These are phyloP conservation scores for Arthrobotrys sphaeroides DNA, from an alignment of 2,329 filamentous ascomycete species.

Conservation along the genomic window DNA sequence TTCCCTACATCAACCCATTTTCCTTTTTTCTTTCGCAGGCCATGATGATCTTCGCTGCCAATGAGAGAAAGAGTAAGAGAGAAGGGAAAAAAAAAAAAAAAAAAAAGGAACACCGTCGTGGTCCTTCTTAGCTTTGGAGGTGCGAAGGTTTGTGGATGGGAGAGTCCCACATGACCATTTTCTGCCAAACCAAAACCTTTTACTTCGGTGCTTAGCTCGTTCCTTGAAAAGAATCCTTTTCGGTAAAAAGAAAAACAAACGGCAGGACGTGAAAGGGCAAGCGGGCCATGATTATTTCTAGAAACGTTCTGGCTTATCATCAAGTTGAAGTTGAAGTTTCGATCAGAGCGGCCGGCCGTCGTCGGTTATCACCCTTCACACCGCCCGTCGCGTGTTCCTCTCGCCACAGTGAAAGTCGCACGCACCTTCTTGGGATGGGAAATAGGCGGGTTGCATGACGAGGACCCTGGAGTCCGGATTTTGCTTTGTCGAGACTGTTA, in stretches of 20 bases:
- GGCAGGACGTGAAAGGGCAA: conserved; percentile 1
- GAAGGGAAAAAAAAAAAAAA: no score
- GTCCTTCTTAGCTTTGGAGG: no score
- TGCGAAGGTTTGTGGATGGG: conserved; percentile 8
- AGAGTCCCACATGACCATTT: conserved; percentile 52
- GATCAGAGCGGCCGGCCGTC: neutral
- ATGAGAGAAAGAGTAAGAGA: no score
- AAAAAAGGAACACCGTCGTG: no score
- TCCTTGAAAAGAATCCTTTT: conserved; percentile 10
- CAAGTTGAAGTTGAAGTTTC: conserved; percentile 10
- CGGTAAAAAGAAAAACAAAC: conserved; percentile 25
- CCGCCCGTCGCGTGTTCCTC: conserved; percentile 46
- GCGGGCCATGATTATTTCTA: neutral
- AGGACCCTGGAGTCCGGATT: conserved; percentile 16
- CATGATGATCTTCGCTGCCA: conserved; percentile 41
- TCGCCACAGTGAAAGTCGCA: conserved; percentile 36
- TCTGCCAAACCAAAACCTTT: conserved; percentile 8
- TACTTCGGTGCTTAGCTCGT: conserved; percentile 21
- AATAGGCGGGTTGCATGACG: conserved; percentile 16
- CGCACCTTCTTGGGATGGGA: conserved; percentile 30
- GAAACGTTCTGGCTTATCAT: conserved; percentile 3
- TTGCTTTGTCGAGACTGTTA: neutral
- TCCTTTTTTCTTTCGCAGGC: conserved; percentile 24
- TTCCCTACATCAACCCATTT: conserved; percentile 32
- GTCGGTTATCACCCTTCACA: conserved; percentile 19